Percentiles rank a stretch among this genome's conserved stretches.
Evolutionary conservation across 2,329 filamentous ascomycete genomes (phyloP).

Genomic region (Emergomyces orientalis): DNA sequence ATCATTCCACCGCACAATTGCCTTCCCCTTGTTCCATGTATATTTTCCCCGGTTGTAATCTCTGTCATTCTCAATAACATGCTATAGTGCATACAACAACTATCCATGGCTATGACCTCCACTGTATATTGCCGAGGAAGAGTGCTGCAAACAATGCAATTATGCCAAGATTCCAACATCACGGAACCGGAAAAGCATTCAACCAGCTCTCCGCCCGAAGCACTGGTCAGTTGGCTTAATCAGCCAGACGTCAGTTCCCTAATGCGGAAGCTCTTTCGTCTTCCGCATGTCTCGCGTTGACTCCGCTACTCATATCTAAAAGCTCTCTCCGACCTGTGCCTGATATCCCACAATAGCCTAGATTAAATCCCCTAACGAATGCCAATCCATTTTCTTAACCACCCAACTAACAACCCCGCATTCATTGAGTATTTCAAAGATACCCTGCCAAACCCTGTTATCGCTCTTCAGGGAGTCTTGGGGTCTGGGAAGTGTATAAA

Average conservation of each 20-base stretch:
- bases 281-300: background rate
- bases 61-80: background rate
- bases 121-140: background rate
- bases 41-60: background rate
- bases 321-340: background rate
- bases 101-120: no score
- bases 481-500: slow-evolving; percentile 2
- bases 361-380: background rate
- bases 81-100: background rate
- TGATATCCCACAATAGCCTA: background rate
- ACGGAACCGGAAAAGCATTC: background rate
- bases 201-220: background rate
- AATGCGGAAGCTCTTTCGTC: background rate
- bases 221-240: background rate
- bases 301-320: background rate
- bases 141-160: background rate
- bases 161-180: background rate
- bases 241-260: background rate
- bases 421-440: background rate
- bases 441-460: background rate
- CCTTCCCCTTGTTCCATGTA: background rate
- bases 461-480: background rate
- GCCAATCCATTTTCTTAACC: background rate
- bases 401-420: no score
- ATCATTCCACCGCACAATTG: background rate